Percentiles rank a stretch among this genome's conserved stretches.
phyloP scores from a whole-genome alignment of 2,329 filamentous ascomycete genomes.

The Cadophora malorum region DNA sequence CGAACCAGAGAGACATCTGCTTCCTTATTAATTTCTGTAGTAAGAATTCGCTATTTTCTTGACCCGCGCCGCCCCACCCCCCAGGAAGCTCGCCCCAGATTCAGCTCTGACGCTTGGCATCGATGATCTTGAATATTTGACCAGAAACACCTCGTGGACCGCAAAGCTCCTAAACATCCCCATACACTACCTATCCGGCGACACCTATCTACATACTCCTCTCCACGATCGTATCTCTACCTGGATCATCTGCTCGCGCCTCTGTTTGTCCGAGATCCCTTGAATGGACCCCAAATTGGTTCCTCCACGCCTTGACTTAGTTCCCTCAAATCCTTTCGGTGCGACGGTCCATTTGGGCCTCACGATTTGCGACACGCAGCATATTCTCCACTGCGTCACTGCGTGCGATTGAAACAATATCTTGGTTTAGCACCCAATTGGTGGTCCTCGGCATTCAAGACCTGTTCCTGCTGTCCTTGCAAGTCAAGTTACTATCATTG shows the following conservation, averaged over 20 bases:
- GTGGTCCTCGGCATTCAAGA: constrained; percentile 33
- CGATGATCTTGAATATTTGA: constrained; percentile 13
- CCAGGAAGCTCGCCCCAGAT: constrained; percentile 19
- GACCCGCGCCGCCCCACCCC: background rate
- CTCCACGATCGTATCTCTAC: constrained; percentile 2
- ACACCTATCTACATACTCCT: background rate
- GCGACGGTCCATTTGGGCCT: constrained; percentile 27
- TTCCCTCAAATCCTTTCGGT: constrained; percentile 19
- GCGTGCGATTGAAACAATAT: constrained; percentile 16
- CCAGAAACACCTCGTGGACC: constrained; percentile 5
- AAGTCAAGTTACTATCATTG: constrained; percentile 28
- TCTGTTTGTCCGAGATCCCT: constrained; percentile 20
- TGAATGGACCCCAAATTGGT: constrained; percentile 41
- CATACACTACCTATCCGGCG: background rate
- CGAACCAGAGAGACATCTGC: background rate
- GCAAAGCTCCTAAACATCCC: background rate
- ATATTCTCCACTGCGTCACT: constrained; percentile 5
- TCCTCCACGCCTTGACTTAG: constrained; percentile 31
- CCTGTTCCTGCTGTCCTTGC: constrained; percentile 29
- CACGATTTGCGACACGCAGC: constrained; percentile 23
- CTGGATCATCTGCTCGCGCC: background rate
- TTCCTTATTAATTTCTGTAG: background rate
- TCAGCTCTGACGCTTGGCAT: constrained; percentile 20
- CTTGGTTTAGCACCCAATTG: constrained; percentile 10
- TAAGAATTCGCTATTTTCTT: background rate